phyloP scores from a whole-genome alignment of 2,329 filamentous ascomycete genomes.

The Remersonia thermophila region DNA sequence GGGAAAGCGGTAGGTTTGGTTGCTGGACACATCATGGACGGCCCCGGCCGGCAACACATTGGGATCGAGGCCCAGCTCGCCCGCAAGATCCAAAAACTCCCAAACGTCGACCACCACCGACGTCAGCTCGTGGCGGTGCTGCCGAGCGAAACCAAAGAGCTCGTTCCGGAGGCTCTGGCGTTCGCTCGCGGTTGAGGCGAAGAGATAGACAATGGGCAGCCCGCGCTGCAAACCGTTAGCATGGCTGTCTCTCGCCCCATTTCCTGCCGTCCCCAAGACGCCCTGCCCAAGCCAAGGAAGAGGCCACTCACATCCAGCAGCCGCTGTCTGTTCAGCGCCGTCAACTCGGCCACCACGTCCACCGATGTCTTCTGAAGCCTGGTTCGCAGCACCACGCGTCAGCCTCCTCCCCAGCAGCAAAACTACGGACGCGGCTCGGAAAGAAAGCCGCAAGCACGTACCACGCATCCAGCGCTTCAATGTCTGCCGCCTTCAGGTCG shows the following conservation, averaged over 20 bases:
- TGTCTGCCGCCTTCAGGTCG: constrained; percentile 9
- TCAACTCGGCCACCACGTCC: constrained; percentile 23
- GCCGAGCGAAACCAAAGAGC: constrained; percentile 22
- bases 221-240: constrained; percentile 16
- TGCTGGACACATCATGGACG: constrained; percentile 25
- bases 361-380: constrained; percentile 18
- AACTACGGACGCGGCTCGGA: too few species aligned
- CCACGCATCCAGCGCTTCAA: constrained; percentile 18
- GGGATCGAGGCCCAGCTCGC: constrained; percentile 21
- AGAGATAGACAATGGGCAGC: constrained; percentile 28
- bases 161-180: constrained; percentile 20
- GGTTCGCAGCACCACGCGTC: not conserved
- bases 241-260: too few species aligned
- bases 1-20: constrained; percentile 26
- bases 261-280: too few species aligned
- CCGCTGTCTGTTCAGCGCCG: constrained; percentile 22
- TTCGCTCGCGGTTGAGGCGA: constrained; percentile 20
- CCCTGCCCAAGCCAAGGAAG: too few species aligned
- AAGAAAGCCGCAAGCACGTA: not conserved
- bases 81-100: constrained; percentile 25
- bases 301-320: constrained; percentile 25
- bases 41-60: constrained; percentile 22
- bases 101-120: constrained; percentile 24
- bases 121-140: constrained; percentile 24
- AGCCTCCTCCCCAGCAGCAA: too few species aligned